phyloP scores from a whole-genome alignment of 768 basidiomycete genomes.

The Phlebiopsis gigantea region DNA sequence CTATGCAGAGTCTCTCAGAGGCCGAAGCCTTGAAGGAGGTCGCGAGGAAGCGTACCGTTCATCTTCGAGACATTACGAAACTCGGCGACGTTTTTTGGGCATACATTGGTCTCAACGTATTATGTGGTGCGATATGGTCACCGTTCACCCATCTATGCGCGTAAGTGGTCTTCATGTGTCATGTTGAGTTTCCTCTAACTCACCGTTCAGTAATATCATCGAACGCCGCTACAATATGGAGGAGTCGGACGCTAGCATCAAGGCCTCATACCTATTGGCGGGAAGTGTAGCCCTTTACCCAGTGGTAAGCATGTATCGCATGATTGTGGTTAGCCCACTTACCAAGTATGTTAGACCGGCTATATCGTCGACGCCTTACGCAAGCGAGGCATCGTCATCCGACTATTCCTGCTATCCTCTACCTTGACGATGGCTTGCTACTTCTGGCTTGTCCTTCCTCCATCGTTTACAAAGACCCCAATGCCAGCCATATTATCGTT shows the following conservation, averaged over 20 bases:
- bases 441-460: constrained; percentile 61
- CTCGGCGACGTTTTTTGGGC: constrained; percentile 79
- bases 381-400: constrained; percentile 50
- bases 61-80: constrained; percentile 52
- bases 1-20: constrained; percentile 44
- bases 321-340: neutral
- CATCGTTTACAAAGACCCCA: constrained; percentile 49
- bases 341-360: constrained; percentile 43
- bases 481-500: constrained; percentile 58
- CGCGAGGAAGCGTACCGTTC: constrained; percentile 59
- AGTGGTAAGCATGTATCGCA: constrained; percentile 37
- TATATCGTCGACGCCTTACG: constrained; percentile 57
- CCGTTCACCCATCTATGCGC: constrained; percentile 75
- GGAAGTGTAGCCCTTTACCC: constrained; percentile 71
- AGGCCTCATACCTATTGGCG: constrained; percentile 66
- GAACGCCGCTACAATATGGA: constrained; percentile 58
- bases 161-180: constrained; percentile 32
- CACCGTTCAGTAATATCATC: constrained; percentile 55
- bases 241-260: constrained; percentile 55
- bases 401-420: constrained; percentile 55
- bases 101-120: constrained; percentile 72
- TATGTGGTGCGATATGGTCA: constrained; percentile 74
- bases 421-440: constrained; percentile 56
- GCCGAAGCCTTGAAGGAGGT: constrained; percentile 60
- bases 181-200: neutral